Base-by-base conservation (phyloP, 768 basidiomycete species). In the Crassisporium funariophilum region DNA sequence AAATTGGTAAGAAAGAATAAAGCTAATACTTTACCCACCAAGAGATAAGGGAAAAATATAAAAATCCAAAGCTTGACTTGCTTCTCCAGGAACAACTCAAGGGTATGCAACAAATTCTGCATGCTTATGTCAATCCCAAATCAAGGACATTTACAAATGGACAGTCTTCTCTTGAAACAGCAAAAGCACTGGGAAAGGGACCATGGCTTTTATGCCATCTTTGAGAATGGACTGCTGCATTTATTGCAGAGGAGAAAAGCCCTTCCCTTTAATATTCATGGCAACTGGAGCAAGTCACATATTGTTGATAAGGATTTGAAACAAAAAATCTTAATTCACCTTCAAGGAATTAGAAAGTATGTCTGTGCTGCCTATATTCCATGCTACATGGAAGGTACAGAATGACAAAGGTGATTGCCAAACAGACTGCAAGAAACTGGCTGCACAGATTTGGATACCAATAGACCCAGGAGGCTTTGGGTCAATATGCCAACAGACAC, bases 281-380 rank as follows among this genome's bases (percentile, higher is more conserved):
- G 39, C 27, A 33, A 10, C n/a, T 12, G 12, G 7, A 29, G 22
- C 39, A 29, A 35, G 22, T 48, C 47, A 41, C 31, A 29, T 8
- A 39, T 48, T 41, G 39, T 41, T 34, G 47, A 48, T 42, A 19
- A 48, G 21, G 38, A 48, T 36, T 27, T 52, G 38, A 40, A 36
- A n/a, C 46, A 47, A 25, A 29, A 48, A 41, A 38, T 52, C 13
- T 29, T 36, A 5, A 35, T 22, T 12, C 23, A 47, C 35, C 46
- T 52, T 7, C 6, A 42, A 49, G 23, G 38, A 17, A 23, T 49
- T 4, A 48, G 16, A n/a, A 20, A 65, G 55, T 57, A 57, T 27
- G 54, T 61, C 12, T n/a, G 57, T 35, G 50, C 62, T 44, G 9
- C 51, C 23, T 42, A 64, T 31, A 9, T 64, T 11, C 53, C 57